Evolutionary conservation across 495 filamentous ascomycete genomes (phyloP).

Genomic region (Acidiella bohemica): DNA sequence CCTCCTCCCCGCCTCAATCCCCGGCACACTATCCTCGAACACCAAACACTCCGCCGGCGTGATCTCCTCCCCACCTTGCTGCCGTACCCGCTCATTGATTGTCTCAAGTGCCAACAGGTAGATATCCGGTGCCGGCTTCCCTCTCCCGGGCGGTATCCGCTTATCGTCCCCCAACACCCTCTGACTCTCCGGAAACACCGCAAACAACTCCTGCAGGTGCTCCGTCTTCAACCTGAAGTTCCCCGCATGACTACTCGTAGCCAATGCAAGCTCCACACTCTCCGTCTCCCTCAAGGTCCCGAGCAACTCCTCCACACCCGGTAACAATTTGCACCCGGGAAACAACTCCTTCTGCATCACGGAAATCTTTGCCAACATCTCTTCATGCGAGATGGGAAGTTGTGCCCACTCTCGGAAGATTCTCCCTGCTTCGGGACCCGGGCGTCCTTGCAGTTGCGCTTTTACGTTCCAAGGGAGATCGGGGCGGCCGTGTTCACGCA

Average conservation of each 20-base stretch:
- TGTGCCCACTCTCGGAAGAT: slow-evolving; percentile 76
- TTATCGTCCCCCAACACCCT: slow-evolving; percentile 76
- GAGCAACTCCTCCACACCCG: slow-evolving; percentile 63
- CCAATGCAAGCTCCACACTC: slow-evolving; percentile 66
- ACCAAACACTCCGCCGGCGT: slow-evolving; percentile 81
- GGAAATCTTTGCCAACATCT: slow-evolving; percentile 45
- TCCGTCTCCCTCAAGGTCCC: slow-evolving; percentile 28
- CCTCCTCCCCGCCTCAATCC: slow-evolving; percentile 77
- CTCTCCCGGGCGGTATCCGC: slow-evolving; percentile 62
- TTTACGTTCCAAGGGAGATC: slow-evolving; percentile 84
- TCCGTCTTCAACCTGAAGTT: slow-evolving; percentile 73
- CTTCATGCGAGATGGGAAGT: slow-evolving; percentile 55
- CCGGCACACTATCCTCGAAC: slow-evolving; percentile 88
- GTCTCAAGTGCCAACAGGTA: slow-evolving; percentile 75
- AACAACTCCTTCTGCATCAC: slow-evolving; percentile 58
- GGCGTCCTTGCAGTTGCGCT: slow-evolving; percentile 87
- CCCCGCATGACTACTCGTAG: slow-evolving; percentile 55
- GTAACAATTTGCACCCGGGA: slow-evolving; percentile 56
- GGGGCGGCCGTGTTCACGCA: slow-evolving; percentile 46
- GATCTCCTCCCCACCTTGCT: slow-evolving; percentile 48
- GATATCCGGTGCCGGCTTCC: slow-evolving; percentile 92
- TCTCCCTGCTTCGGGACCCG: slow-evolving; percentile 47
- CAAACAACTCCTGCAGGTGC: slow-evolving; percentile 62
- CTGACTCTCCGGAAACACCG: slow-evolving; percentile 50
- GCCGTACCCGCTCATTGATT: slow-evolving; percentile 60